A percentile compares a stretch with the other conserved stretches of the same genome.
These are phyloP conservation scores for Trypanosoma scelopori DNA, from an alignment of 208 protist genomes.

Conservation along the genomic window DNA sequence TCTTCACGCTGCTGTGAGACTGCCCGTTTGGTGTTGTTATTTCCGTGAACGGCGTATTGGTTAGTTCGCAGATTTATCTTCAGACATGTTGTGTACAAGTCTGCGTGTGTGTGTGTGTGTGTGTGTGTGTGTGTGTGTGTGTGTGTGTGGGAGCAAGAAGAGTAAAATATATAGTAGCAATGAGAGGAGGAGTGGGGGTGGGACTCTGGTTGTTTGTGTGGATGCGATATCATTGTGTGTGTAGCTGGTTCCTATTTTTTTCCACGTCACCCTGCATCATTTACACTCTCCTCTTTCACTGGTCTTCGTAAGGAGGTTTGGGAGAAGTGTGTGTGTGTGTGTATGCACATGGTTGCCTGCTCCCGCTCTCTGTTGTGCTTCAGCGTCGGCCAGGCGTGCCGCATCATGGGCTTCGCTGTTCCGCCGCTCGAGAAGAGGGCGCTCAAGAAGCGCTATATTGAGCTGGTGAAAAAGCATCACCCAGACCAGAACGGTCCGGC, in stretches of 20 bases:
- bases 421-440: constrained; percentile 54
- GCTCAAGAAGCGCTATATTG: constrained; percentile 69
- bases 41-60: neutral
- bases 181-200: no score
- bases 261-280: no score
- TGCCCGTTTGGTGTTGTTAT: neutral
- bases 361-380: constrained; percentile 35
- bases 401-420: constrained; percentile 51
- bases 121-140: no score
- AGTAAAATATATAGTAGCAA: no score
- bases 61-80: neutral
- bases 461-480: constrained; percentile 71
- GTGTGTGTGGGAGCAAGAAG: no score
- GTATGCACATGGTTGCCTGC: constrained; percentile 33
- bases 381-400: constrained; percentile 58
- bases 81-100: no score
- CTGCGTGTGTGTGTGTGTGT: no score
- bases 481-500: constrained; percentile 57
- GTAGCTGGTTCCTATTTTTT: no score
- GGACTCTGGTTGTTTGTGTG: no score
- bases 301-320: neutral
- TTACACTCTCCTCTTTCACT: no score
- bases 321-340: neutral
- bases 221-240: no score
- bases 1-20: constrained; percentile 46